These are phyloP conservation scores for Micractinium sp. DNA, from an alignment of 139 green algal genomes.

Conservation along the genomic window DNA sequence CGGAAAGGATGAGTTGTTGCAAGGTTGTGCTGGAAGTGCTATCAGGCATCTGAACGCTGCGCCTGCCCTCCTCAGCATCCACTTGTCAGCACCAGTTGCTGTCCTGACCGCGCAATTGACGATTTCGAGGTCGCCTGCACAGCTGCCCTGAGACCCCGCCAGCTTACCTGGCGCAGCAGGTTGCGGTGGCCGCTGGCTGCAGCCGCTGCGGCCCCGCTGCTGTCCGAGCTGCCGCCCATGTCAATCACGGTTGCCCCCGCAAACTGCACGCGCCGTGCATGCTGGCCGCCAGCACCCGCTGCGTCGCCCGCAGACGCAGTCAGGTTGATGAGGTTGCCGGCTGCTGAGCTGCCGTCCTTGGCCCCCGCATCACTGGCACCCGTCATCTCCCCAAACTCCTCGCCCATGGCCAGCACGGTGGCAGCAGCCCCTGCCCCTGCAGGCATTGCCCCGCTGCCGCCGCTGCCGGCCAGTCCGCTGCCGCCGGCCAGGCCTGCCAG, in stretches of 20 bases:
- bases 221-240: neutral
- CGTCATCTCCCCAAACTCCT: slow-evolving; percentile 39
- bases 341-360: no score
- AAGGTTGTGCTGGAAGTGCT: neutral
- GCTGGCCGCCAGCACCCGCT: neutral
- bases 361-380: neutral
- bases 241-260: neutral
- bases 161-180: neutral
- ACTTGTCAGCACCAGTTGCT: neutral
- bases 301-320: neutral
- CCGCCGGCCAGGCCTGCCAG: neutral
- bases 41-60: neutral
- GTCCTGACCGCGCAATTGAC: neutral
- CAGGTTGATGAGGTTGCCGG: neutral
- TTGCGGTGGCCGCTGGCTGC: neutral
- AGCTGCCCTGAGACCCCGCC: neutral
- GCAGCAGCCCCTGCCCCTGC: neutral
- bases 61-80: neutral
- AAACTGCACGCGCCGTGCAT: slow-evolving; percentile 7
- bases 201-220: no score
- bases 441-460: no score
- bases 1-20: neutral
- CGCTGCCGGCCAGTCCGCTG: neutral
- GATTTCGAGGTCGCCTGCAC: no score
- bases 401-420: neutral